A percentile compares a stretch with the other conserved stretches of the same genome.
Conservation (phyloP, 768 basidiomycete genomes). For the Hydnomerulius pinastri region DNA sequence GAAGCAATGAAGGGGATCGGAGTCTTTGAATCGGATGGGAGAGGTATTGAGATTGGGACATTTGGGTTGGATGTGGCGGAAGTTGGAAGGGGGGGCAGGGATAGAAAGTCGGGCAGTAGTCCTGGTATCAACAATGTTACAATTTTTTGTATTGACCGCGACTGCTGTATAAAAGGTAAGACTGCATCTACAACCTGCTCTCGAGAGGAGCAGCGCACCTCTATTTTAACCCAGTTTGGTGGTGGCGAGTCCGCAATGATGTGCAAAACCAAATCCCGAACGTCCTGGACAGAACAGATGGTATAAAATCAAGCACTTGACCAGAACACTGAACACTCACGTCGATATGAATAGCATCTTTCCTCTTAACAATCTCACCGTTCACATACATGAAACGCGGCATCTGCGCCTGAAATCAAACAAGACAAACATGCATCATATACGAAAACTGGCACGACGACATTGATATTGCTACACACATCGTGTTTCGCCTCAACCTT, state of each 20-base stretch:
- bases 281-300: constrained; percentile 54
- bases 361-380: constrained; percentile 70
- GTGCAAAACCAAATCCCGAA: constrained; percentile 85
- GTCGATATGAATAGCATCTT: constrained; percentile 76
- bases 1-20: constrained; percentile 67
- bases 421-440: constrained; percentile 8
- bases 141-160: constrained; percentile 71
- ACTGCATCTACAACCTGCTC: not conserved
- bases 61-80: constrained; percentile 61
- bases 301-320: not conserved
- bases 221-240: constrained; percentile 83
- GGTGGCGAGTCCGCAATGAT: constrained; percentile 81
- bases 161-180: constrained; percentile 52
- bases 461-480: constrained; percentile 44
- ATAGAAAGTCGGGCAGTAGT: constrained; percentile 71
- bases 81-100: constrained; percentile 70
- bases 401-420: constrained; percentile 23
- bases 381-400: constrained; percentile 84
- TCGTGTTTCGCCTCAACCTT: constrained; percentile 59
- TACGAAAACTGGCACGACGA: constrained; percentile 1
- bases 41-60: constrained; percentile 51
- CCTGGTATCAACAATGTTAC: constrained; percentile 87
- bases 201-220: constrained; percentile 47
- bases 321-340: constrained; percentile 45
- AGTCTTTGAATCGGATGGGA: constrained; percentile 33